Evolutionary conservation across 2,329 filamentous ascomycete species (phyloP).

Genomic region (Hirsutella thompsonii): DNA sequence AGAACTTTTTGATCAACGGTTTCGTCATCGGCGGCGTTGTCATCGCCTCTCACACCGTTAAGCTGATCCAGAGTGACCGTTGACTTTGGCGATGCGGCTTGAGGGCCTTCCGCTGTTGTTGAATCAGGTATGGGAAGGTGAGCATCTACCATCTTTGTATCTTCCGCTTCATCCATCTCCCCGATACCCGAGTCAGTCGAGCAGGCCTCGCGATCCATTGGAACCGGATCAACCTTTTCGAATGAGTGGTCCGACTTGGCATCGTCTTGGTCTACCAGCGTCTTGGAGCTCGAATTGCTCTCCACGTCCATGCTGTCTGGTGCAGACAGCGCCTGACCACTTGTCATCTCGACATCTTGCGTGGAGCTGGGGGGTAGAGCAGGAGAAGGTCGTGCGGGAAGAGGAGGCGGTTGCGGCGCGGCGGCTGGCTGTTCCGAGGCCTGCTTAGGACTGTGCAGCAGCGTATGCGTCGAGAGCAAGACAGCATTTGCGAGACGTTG

Average conservation of each 20-base stretch:
- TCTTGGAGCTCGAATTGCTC: slow-evolving; percentile 38
- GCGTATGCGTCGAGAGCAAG: slow-evolving; percentile 40
- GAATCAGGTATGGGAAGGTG: slow-evolving; percentile 1
- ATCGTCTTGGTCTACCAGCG: slow-evolving; percentile 32
- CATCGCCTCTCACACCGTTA: slow-evolving; percentile 15
- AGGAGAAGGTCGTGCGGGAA: slow-evolving; percentile 35
- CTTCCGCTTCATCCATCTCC: slow-evolving; percentile 3
- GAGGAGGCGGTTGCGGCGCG: slow-evolving; percentile 27
- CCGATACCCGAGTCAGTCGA: slow-evolving; percentile 4
- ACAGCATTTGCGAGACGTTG: slow-evolving; percentile 71
- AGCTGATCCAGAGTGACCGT: not conserved
- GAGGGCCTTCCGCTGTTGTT: slow-evolving; percentile 6
- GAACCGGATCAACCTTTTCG: slow-evolving; percentile 17
- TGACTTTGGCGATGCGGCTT: not conserved
- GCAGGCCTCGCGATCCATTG: slow-evolving; percentile 9
- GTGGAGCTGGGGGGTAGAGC: slow-evolving; percentile 16
- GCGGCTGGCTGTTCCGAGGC: slow-evolving; percentile 6
- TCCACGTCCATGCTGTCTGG: slow-evolving; percentile 22
- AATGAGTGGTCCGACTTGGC: slow-evolving; percentile 21
- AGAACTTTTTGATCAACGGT: slow-evolving; percentile 33
- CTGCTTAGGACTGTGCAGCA: slow-evolving; percentile 19
- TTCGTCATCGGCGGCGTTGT: slow-evolving; percentile 16
- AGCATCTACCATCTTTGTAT: slow-evolving; percentile 2
- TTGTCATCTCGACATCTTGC: slow-evolving; percentile 22
- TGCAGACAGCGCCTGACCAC: slow-evolving; percentile 16